phyloP scores from a whole-genome alignment of 75 land plant genomes.

The Cupressus sempervirens region DNA sequence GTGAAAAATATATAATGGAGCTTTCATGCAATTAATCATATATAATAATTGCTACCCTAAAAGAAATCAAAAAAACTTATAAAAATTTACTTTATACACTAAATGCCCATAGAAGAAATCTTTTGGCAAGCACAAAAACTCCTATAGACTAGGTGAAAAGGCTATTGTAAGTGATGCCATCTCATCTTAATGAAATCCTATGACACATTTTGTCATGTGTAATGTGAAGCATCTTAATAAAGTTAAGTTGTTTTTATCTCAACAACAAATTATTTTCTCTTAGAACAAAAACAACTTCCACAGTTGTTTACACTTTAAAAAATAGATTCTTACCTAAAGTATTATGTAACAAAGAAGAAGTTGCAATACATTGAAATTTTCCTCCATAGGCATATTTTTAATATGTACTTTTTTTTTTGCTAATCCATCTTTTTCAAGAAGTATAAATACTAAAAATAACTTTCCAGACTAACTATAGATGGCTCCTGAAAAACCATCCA shows the following conservation, averaged over 20 bases:
- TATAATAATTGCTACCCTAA: neutral
- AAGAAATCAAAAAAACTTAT: no score
- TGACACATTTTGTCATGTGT: neutral
- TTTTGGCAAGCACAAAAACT: neutral
- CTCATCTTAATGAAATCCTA: no score
- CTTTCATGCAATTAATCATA: neutral
- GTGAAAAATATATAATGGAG: neutral
- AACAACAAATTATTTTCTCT: neutral
- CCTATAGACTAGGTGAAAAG: neutral
- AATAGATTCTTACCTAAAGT: slow-evolving; percentile 37
- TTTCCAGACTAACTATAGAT: slow-evolving; percentile 44
- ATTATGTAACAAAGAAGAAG: slow-evolving; percentile 48
- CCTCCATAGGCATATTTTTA: slow-evolving; percentile 29
- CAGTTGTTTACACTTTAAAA: neutral
- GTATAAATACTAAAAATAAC: slow-evolving; percentile 51
- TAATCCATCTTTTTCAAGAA: slow-evolving; percentile 46
- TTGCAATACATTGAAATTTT: slow-evolving; percentile 45
- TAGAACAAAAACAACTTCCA: neutral
- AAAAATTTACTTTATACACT: no score
- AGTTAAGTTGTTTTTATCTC: neutral
- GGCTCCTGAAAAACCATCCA: slow-evolving; percentile 81
- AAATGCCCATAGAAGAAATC: neutral
- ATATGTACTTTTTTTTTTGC: slow-evolving; percentile 45
- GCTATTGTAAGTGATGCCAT: neutral
- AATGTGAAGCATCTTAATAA: neutral